Evolutionary conservation across 306 rosid genomes (phyloP).

Genomic region (Ochetophila trinervis): DNA sequence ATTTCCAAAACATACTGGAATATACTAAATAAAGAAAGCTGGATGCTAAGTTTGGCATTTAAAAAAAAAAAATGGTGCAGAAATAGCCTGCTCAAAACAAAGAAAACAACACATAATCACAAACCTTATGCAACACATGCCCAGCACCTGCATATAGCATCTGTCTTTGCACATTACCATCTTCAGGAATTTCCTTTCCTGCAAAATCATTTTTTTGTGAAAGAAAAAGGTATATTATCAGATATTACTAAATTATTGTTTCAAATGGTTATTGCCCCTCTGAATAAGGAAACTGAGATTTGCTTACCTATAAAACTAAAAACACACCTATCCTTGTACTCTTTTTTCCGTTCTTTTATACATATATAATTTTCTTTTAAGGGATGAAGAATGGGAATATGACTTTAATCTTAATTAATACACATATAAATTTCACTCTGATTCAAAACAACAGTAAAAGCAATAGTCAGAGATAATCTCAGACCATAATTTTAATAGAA

Average conservation of each 20-base stretch:
- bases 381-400: no score
- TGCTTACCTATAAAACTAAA: no score
- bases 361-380: no score
- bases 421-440: no score
- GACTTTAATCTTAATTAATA: no score
- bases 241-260: background rate
- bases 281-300: background rate
- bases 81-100: background rate
- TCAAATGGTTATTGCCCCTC: background rate
- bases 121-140: conserved; percentile 72
- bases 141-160: conserved; percentile 74
- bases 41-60: background rate
- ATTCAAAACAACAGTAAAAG: no score
- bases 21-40: background rate
- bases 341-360: no score
- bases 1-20: background rate
- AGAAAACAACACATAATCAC: conserved; percentile 19
- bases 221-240: background rate
- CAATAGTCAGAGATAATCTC: background rate
- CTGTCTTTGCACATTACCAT: conserved; percentile 49
- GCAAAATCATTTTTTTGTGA: conserved; percentile 9
- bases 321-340: no score
- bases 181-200: conserved; percentile 79
- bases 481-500: background rate
- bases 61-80: background rate